A percentile compares a stretch with the other conserved stretches of the same genome.
These are phyloP conservation scores for Chlamydomonas sphaeroides DNA, from an alignment of 139 green algal species.

Conservation along the genomic window DNA sequence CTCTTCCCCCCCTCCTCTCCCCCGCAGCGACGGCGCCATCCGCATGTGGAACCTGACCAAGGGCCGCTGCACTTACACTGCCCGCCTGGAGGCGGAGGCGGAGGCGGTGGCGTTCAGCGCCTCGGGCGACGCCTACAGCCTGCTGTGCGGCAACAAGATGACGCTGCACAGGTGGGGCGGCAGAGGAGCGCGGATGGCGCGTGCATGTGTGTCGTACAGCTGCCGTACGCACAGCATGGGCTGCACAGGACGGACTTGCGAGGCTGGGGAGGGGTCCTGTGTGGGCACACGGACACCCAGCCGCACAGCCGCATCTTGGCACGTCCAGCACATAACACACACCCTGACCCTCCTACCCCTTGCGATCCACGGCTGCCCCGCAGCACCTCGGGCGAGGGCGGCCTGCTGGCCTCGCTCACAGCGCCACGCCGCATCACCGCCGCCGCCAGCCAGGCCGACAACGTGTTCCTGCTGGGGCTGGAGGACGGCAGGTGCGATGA, in stretches of 20 bases:
- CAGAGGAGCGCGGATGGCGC: too few relatives aligned
- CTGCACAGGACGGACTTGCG: too few relatives aligned
- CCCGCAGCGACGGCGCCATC: constrained; percentile 69
- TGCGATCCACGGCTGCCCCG: neutral
- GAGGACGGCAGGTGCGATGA: constrained; percentile 66
- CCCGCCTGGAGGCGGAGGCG: constrained; percentile 63
- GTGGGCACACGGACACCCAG: too few relatives aligned
- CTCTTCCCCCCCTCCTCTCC: neutral
- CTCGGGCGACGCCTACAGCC: constrained; percentile 57
- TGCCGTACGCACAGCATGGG: too few relatives aligned
- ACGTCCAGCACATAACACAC: too few relatives aligned
- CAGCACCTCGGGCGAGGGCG: constrained; percentile 13
- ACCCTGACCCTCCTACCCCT: too few relatives aligned
- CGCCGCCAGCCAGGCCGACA: constrained; percentile 24
- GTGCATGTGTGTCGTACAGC: neutral
- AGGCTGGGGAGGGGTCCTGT: too few relatives aligned
- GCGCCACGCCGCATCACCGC: constrained; percentile 55
- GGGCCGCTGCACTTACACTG: constrained; percentile 69
- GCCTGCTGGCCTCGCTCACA: constrained; percentile 23
- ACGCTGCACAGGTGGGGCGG: constrained; percentile 49
- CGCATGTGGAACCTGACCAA: constrained; percentile 89
- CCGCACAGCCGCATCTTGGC: too few relatives aligned
- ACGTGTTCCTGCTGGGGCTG: constrained; percentile 52
- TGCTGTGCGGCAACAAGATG: constrained; percentile 61
- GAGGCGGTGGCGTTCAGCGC: constrained; percentile 63